Percentiles rank a stretch among this genome's conserved stretches.
phyloP scores from a whole-genome alignment of 176 grass and related monocot genomes.

The Carex parvula region DNA sequence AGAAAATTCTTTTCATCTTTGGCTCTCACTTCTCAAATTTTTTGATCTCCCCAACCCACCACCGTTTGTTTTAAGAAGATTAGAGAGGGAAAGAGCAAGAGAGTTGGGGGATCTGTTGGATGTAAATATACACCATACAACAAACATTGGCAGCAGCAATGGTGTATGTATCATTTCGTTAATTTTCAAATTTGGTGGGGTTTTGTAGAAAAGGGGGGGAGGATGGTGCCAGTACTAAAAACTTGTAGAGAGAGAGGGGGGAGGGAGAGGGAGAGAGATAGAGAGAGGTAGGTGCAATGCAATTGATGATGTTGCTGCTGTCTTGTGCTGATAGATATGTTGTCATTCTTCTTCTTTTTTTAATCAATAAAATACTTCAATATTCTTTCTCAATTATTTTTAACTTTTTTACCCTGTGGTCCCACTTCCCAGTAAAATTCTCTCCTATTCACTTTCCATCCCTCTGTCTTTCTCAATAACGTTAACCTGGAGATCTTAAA shows the following conservation, averaged over 20 bases:
- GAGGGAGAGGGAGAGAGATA: conserved; percentile 3
- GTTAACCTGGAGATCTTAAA: conserved; percentile 16
- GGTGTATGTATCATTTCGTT: conserved; percentile 23
- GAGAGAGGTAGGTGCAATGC: conserved; percentile 35
- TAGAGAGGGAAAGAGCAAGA: conserved; percentile 26
- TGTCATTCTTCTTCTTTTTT: conserved; percentile 48
- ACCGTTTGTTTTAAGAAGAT: conserved; percentile 38
- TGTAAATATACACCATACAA: conserved; percentile 37
- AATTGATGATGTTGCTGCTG: conserved; percentile 46
- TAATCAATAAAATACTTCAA: conserved; percentile 71
- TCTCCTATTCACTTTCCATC: neutral
- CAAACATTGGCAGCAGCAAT: conserved; percentile 26
- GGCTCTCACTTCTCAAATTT: conserved; percentile 49
- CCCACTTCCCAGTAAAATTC: conserved; percentile 23
- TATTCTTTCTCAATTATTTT: conserved; percentile 32
- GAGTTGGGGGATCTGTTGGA: conserved; percentile 28
- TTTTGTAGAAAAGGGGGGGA: conserved; percentile 20
- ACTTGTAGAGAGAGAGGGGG: conserved; percentile 21
- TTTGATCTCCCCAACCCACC: conserved; percentile 40
- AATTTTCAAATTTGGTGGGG: neutral
- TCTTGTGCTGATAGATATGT: conserved; percentile 50
- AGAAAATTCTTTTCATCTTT: conserved; percentile 41
- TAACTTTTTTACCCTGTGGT: conserved; percentile 23
- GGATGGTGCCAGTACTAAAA: conserved; percentile 17
- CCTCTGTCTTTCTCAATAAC: conserved; percentile 17